These are phyloP conservation scores for Micractinium sp. DNA, from an alignment of 139 green algal genomes.

Conservation along the genomic window DNA sequence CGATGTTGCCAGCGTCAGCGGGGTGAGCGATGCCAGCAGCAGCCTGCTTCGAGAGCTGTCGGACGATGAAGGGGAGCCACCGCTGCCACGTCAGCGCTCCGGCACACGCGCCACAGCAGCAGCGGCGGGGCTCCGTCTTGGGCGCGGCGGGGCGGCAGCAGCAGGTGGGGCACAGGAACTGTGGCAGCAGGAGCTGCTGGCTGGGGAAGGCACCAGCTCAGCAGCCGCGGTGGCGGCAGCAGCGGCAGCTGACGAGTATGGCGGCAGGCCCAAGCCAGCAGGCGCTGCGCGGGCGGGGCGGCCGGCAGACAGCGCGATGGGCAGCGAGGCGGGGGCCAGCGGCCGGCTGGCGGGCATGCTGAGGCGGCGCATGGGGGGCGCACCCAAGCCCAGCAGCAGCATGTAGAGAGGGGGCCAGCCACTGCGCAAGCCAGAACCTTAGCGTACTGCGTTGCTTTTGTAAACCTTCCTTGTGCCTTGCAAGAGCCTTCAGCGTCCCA, in stretches of 20 bases:
- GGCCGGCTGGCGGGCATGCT: background rate
- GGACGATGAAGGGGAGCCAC: conserved; percentile 15
- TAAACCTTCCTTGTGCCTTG: background rate
- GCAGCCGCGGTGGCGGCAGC: background rate
- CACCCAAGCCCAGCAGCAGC: background rate
- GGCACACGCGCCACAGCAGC: background rate
- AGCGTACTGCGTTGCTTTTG: background rate
- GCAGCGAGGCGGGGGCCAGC: conserved; percentile 2
- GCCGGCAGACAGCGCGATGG: conserved; percentile 24
- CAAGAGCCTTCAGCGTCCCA: too few species aligned
- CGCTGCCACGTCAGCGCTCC: background rate
- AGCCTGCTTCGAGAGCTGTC: conserved; percentile 15
- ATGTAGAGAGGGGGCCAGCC: background rate
- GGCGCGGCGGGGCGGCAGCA: background rate
- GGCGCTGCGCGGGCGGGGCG: background rate
- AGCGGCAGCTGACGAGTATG: background rate
- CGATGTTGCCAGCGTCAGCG: background rate
- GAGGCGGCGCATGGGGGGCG: background rate
- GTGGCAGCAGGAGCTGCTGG: background rate
- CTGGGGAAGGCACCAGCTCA: background rate
- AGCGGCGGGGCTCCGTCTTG: background rate
- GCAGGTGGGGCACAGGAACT: background rate
- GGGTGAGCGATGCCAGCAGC: conserved; percentile 24
- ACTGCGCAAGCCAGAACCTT: too few species aligned
- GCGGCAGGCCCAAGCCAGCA: background rate